Base-by-base conservation (phyloP, 1,139 yeast species). In the Hyphopichia buzzinii region DNA sequence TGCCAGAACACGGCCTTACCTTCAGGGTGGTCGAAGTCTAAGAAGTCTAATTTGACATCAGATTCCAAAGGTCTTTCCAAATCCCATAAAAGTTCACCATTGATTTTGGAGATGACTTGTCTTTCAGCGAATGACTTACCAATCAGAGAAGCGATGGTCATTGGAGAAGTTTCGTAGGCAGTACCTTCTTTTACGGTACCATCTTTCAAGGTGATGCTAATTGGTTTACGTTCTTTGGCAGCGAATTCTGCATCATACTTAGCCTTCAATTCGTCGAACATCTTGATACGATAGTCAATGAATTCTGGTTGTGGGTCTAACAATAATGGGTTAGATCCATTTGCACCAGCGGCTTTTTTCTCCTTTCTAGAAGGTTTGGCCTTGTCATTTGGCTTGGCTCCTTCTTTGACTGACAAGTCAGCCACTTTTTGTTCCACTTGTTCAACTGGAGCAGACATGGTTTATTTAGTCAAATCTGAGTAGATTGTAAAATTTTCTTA, bases 1-100 rank as follows among this genome's bases (percentile, higher is more conserved):
- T 94, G 99, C 98, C 98, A 94, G 68, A 94, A 94, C 32, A 92
- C 98, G 48, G 81, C 81, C 61, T 83, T 87, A 62, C 97, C 98
- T 58, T 90, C 97, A 16, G 87, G 88, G 46, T 66, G 69, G 17
- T 70, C 76, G 39, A 94, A 94, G 47, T 71, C 77, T 44, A 68
- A 65, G 52, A 89, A 84, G 59, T 88, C 94, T 48, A 94, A 71
- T 31, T 65, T 61, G 34, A 77, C 69, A 48, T 84, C 88, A 24
- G 64, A 74, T 67, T 92, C 98, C 38, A 94, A 72, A 13, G 97
- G 97, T 66, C 98, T 84, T 46, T 84, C 94, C 57, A 94, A 73
- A 68, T 94, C 99, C 98, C 98, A 94, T 50, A 90, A 72, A 37
- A 49, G 39, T 48, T 77, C 72, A 40, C 96, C 96, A 55, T 94